These are phyloP conservation scores for Racocetra persica DNA, from an alignment of 371 early-diverging fungal species.

Conservation along the genomic window DNA sequence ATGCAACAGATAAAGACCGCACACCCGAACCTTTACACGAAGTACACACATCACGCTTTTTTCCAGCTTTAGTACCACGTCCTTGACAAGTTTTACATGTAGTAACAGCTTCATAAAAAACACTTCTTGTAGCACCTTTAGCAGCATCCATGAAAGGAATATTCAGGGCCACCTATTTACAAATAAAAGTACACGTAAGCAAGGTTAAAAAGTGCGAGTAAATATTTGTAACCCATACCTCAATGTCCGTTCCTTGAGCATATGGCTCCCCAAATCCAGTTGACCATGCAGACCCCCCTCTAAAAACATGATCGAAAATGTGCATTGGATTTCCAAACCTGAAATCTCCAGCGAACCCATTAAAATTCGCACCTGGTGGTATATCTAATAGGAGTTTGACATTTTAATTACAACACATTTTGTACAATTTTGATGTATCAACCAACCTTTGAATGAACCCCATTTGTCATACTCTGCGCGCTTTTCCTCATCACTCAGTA, in stretches of 20 bases:
- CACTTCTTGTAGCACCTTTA: slow-evolving; percentile 71
- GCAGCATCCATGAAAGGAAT: slow-evolving; percentile 92
- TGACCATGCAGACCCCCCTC: slow-evolving; percentile 64
- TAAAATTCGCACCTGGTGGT: background rate
- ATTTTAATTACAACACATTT: too few species aligned
- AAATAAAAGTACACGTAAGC: background rate
- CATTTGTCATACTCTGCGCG: slow-evolving; percentile 90
- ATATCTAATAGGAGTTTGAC: too few species aligned
- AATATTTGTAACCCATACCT: slow-evolving; percentile 41
- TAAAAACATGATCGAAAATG: slow-evolving; percentile 76
- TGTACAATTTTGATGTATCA: background rate
- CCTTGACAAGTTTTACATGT: slow-evolving; percentile 84
- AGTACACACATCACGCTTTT: slow-evolving; percentile 69
- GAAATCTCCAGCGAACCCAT: slow-evolving; percentile 45
- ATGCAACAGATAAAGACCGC: slow-evolving; percentile 61
- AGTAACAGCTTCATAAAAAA: slow-evolving; percentile 68
- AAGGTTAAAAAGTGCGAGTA: background rate
- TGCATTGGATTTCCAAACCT: slow-evolving; percentile 70
- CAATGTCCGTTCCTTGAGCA: slow-evolving; percentile 52
- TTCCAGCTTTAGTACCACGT: slow-evolving; percentile 78
- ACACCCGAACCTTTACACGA: slow-evolving; percentile 89
- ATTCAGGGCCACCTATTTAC: slow-evolving; percentile 55
- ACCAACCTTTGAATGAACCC: slow-evolving; percentile 71
- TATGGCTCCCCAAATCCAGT: slow-evolving; percentile 52
- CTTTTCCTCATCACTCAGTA: slow-evolving; percentile 90